These are phyloP conservation scores for Lachnum nothofagi DNA, from an alignment of 2,329 filamentous ascomycete genomes.

Conservation along the genomic window DNA sequence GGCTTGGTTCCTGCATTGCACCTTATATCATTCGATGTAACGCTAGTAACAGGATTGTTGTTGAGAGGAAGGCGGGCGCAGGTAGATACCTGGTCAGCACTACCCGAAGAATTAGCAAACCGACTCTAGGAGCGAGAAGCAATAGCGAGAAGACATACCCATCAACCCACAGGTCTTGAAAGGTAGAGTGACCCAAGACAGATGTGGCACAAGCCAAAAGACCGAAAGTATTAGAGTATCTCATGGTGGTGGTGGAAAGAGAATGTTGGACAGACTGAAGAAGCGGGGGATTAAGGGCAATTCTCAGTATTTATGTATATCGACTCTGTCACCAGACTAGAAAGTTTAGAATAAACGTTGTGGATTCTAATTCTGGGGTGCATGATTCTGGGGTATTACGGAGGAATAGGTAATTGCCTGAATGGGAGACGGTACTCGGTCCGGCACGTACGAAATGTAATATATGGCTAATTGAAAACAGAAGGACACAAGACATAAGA, in stretches of 20 bases:
- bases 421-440: slow-evolving; percentile 14
- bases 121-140: not conserved
- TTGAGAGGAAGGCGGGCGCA: slow-evolving; percentile 46
- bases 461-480: slow-evolving; percentile 9
- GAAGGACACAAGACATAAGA: slow-evolving; percentile 6
- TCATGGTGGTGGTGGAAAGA: slow-evolving; percentile 14
- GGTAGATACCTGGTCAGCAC: slow-evolving; percentile 39
- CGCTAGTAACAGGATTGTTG: slow-evolving; percentile 49
- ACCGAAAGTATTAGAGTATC: slow-evolving; percentile 9
- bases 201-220: slow-evolving; percentile 30
- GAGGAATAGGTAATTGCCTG: slow-evolving; percentile 7
- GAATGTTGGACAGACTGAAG: not conserved
- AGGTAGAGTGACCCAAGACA: slow-evolving; percentile 42
- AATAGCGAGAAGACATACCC: slow-evolving; percentile 36
- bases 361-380: not conserved
- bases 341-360: not conserved
- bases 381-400: slow-evolving; percentile 2
- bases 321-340: not conserved
- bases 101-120: not conserved
- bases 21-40: slow-evolving; percentile 44
- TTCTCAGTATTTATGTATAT: not conserved
- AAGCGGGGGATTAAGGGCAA: not conserved
- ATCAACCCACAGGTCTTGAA: slow-evolving; percentile 38
- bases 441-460: slow-evolving; percentile 6
- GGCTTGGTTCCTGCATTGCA: slow-evolving; percentile 41